Percentiles rank a stretch among this genome's conserved stretches.
Conservation (phyloP, 2,329 filamentous ascomycete species). For the Aureobasidium vineae region DNA sequence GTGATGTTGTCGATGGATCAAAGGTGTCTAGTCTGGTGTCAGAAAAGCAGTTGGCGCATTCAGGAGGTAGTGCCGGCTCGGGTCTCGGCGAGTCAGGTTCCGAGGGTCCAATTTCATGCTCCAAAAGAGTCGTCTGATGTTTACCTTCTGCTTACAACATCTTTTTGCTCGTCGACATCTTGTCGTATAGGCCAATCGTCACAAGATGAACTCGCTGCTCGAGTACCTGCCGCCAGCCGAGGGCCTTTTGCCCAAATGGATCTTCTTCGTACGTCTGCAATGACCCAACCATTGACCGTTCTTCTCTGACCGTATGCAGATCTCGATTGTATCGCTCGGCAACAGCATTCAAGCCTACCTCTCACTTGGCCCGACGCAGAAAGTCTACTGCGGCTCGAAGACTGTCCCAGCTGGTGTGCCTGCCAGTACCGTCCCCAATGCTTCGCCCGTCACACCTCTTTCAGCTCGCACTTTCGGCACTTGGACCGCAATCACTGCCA, state of each 20-base stretch:
- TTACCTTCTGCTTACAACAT: not conserved
- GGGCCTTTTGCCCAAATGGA: slow-evolving; percentile 63
- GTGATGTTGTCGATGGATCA: not conserved
- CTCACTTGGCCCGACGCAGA: slow-evolving; percentile 77
- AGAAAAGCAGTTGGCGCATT: not conserved
- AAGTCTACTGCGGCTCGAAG: slow-evolving; percentile 70
- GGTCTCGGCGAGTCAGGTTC: slow-evolving; percentile 16
- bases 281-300: slow-evolving; percentile 3
- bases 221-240: slow-evolving; percentile 45
- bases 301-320: slow-evolving; percentile 49
- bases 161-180: not conserved
- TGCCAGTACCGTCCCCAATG: slow-evolving; percentile 32
- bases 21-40: not conserved
- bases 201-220: slow-evolving; percentile 35
- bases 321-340: slow-evolving; percentile 75
- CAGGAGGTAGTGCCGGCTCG: not conserved
- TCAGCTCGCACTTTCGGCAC: slow-evolving; percentile 79
- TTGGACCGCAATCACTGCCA: slow-evolving; percentile 76
- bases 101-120: slow-evolving; percentile 18
- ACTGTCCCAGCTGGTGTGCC: slow-evolving; percentile 32
- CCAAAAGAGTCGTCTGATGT: not conserved
- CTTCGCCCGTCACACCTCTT: slow-evolving; percentile 65
- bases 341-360: slow-evolving; percentile 84
- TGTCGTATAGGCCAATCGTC: too few species aligned
- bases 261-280: slow-evolving; percentile 56